Evolutionary conservation across 208 protist species (phyloP).

Genomic region (Novymonas esmeraldas): DNA sequence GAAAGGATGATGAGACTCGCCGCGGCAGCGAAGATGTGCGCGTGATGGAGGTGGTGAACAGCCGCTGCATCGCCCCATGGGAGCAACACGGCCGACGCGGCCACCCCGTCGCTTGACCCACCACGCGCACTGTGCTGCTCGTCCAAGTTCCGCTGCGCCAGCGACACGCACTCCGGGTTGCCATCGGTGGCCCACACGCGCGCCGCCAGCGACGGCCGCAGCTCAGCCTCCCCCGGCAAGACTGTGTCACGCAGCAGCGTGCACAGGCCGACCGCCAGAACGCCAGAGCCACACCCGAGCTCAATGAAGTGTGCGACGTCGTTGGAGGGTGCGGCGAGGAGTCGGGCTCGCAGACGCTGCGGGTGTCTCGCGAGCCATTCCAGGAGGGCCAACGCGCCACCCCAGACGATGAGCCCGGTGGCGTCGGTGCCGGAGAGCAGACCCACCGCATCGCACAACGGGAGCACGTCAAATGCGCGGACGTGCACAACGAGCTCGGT

Average conservation of each 20-base stretch:
- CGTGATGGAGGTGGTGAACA: background rate
- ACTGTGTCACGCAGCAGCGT: constrained; percentile 5
- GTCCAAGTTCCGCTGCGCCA: constrained; percentile 25
- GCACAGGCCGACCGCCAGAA: constrained; percentile 29
- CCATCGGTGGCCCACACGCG: constrained; percentile 37
- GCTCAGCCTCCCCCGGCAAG: background rate
- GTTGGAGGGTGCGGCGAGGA: background rate
- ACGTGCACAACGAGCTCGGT: constrained; percentile 29
- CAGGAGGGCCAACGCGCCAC: constrained; percentile 37
- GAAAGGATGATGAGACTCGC: constrained; percentile 22
- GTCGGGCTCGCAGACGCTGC: background rate
- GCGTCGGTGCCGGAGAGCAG: constrained; percentile 34
- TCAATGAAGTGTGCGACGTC: constrained; percentile 14
- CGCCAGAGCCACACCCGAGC: constrained; percentile 42
- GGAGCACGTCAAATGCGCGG: constrained; percentile 37
- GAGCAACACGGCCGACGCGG: constrained; percentile 21
- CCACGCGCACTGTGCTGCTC: constrained; percentile 17
- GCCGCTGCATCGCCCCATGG: constrained; percentile 21
- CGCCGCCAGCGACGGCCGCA: background rate
- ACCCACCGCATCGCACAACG: constrained; percentile 39
- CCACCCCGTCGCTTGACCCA: background rate
- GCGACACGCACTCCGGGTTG: constrained; percentile 35
- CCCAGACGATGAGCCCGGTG: constrained; percentile 48
- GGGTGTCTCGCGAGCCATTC: constrained; percentile 33
- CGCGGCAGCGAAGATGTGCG: background rate